Evolutionary conservation across 2,329 filamentous ascomycete genomes (phyloP), one percentile per base, ranked within the genome.

Genomic region (Neodidymelliopsis sp.): DNA sequence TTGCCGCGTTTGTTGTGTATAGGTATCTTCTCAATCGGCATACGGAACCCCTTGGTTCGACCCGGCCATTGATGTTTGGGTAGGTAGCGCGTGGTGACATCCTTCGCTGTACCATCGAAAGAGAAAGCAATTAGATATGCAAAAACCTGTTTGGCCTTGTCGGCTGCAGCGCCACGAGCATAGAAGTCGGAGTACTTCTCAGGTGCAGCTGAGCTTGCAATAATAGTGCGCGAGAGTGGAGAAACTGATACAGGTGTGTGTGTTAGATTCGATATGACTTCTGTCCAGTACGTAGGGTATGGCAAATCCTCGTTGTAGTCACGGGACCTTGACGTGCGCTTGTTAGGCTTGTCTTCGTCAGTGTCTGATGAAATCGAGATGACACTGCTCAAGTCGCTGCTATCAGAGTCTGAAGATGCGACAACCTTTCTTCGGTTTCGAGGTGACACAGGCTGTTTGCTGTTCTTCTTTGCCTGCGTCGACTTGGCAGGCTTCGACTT

Each of bases 261-360:
- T 0, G 90, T 93, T 3, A 90, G 80, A 2, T 91, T 88, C 0
- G 92, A 97, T 2, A 94, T 78, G 2, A 90, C 88, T 71, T 99
- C 94, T 0, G 89, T 88, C 94, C 94, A 99, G 71, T 97, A 97
- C 39, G 89, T 88, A 1, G 94, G 92, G 57, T 87, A 94, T 2
- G 86, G 84, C 20, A 97, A 79, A 59, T 96, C 91, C 15, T 81
- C 79, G 60, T 96, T 91, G 61, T 87, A 89, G 43, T 67, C 64
- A 44, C 80, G 78, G 49, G 78, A 80, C 19, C 66, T 63, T 37
- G 65, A 68, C 6, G 60, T 63, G 28, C 70, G 73, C 57, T 74
- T 81, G 39, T 70, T 73, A 4, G 23, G 77, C 74, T 10, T 83
- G 1, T 86, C 75, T 0, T 83, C 84, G 12, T 80, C 75, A 5